A percentile compares a stretch with the other conserved stretches of the same genome.
These are phyloP conservation scores for Puccinia coronata DNA, from an alignment of 1,284 basidiomycete species.

Conservation along the genomic window DNA sequence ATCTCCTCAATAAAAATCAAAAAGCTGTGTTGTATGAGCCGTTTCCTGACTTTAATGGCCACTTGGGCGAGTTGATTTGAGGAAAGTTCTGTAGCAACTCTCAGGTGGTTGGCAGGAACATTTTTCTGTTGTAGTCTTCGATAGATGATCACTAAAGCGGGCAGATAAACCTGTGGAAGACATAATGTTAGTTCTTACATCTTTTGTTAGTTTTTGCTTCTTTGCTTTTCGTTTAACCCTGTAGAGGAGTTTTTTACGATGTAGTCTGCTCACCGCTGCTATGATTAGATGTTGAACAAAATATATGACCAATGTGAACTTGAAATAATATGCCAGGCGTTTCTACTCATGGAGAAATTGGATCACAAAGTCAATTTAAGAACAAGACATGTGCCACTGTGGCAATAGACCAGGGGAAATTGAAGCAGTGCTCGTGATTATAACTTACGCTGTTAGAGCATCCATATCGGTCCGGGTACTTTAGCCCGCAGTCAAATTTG, in stretches of 20 bases:
- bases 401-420: neutral
- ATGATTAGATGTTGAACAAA: neutral
- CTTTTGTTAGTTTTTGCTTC: neutral
- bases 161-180: neutral
- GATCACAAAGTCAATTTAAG: no score
- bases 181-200: no score
- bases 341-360: neutral
- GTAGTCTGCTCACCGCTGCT: neutral
- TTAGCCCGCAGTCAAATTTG: no score
- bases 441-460: neutral
- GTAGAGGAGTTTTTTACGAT: neutral
- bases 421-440: neutral
- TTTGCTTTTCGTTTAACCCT: no score
- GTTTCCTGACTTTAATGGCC: neutral
- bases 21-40: neutral
- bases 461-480: no score
- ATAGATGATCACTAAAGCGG: neutral
- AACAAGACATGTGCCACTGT: neutral
- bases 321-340: neutral
- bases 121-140: neutral
- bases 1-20: neutral
- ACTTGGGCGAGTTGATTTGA: no score
- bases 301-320: neutral
- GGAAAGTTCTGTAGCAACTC: neutral
- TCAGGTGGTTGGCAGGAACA: neutral